Evolutionary conservation across 805 yeast species (phyloP).

Genomic region (Hanseniaspora vineae): DNA sequence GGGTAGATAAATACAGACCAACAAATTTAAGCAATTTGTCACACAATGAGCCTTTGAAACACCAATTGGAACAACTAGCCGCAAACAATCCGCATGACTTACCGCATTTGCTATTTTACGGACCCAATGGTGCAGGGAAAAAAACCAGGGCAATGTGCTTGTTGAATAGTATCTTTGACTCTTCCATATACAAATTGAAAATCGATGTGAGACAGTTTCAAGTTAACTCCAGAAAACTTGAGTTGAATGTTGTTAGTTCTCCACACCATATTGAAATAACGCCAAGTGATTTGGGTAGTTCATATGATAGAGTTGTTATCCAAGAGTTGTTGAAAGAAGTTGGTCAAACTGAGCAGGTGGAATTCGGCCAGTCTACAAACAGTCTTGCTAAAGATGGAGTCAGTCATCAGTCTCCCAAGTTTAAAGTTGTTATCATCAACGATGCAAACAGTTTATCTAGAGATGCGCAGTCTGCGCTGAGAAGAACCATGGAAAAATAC

Average conservation of each 20-base stretch:
- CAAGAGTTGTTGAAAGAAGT: constrained; percentile 89
- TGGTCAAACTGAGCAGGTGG: constrained; percentile 94
- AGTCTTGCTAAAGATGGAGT: constrained; percentile 14
- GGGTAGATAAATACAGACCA: constrained; percentile 96
- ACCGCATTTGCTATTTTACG: constrained; percentile 86
- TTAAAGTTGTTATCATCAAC: constrained; percentile 74
- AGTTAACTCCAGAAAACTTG: constrained; percentile 65
- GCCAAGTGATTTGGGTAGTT: constrained; percentile 93
- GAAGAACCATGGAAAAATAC: constrained; percentile 94
- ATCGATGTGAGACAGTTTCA: constrained; percentile 81
- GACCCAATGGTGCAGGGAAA: constrained; percentile 96
- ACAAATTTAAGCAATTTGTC: constrained; percentile 46
- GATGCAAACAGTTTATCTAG: constrained; percentile 83
- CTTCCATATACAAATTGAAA: constrained; percentile 70
- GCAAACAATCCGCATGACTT: constrained; percentile 39
- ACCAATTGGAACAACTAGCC: constrained; percentile 40
- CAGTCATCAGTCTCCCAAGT: constrained; percentile 36
- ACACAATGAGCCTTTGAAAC: constrained; percentile 55
- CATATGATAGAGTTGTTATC: constrained; percentile 77
- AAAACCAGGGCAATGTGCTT: constrained; percentile 84
- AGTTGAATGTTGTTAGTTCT: constrained; percentile 85
- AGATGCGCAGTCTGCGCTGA: constrained; percentile 91
- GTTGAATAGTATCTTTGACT: constrained; percentile 67
- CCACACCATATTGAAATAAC: constrained; percentile 89
- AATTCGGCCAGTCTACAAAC: constrained; percentile 30